These are phyloP conservation scores for Macadamia integrifolia DNA, from an alignment of 164 flowering plant species.

Conservation along the genomic window DNA sequence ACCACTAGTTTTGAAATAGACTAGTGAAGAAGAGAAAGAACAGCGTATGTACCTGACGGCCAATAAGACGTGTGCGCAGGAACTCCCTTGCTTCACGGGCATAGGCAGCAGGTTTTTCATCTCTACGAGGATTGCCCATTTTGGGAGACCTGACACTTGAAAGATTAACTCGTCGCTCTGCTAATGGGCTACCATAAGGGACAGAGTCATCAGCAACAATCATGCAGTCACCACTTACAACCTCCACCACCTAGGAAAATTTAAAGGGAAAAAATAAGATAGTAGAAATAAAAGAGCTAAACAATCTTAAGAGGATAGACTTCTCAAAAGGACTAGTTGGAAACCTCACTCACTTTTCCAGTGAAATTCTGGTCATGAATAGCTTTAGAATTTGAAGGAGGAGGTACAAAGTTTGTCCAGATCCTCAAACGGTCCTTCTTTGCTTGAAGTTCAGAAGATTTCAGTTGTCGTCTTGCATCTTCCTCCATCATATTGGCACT, in stretches of 20 bases:
- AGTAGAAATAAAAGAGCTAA: not conserved
- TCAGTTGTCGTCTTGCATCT: slow-evolving; percentile 65
- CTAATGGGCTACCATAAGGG: slow-evolving; percentile 83
- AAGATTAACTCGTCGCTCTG: slow-evolving; percentile 88
- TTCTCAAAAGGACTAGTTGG: not conserved
- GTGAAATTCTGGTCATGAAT: slow-evolving; percentile 91
- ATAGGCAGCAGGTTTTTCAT: slow-evolving; percentile 77
- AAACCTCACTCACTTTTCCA: slow-evolving; percentile 56
- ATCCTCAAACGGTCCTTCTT: slow-evolving; percentile 70
- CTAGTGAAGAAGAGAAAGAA: not conserved
- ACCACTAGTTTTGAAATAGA: not conserved
- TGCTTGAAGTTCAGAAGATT: slow-evolving; percentile 80
- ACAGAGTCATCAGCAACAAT: slow-evolving; percentile 89
- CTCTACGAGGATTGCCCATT: slow-evolving; percentile 85
- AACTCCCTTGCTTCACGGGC: slow-evolving; percentile 95
- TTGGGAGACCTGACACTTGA: slow-evolving; percentile 91
- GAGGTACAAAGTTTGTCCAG: slow-evolving; percentile 91
- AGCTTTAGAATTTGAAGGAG: slow-evolving; percentile 83
- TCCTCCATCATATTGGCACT: slow-evolving; percentile 96
- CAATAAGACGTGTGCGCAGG: slow-evolving; percentile 76
- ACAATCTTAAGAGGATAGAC: not conserved
- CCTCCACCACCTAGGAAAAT: slow-evolving; percentile 78
- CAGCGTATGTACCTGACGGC: slow-evolving; percentile 52
- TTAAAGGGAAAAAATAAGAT: not conserved
- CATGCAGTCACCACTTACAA: slow-evolving; percentile 94